Evolutionary conservation across 331 rosid species (phyloP).

Genomic region (Acacia concinna): DNA sequence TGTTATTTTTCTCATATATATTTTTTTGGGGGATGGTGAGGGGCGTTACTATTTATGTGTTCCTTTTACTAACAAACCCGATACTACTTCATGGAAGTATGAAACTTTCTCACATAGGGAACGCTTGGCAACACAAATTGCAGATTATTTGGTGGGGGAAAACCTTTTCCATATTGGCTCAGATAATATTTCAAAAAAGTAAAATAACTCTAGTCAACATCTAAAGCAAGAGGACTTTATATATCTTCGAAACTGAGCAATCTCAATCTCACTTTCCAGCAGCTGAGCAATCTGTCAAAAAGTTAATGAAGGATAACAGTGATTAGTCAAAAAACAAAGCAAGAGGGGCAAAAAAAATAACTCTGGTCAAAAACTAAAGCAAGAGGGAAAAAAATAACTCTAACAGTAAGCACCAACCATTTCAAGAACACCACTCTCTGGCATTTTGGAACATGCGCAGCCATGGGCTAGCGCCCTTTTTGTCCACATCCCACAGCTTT

Average conservation of each 20-base stretch:
- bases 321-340: background rate
- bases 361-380: background rate
- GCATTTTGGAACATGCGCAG: conserved; percentile 71
- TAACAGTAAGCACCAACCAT: conserved; percentile 10
- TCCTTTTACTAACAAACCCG: background rate
- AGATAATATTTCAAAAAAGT: background rate
- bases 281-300: background rate
- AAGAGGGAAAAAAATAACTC: background rate
- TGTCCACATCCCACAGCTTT: conserved; percentile 61
- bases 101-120: background rate
- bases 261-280: background rate
- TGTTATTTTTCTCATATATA: background rate
- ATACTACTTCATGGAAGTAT: background rate
- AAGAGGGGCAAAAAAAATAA: background rate
- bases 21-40: background rate
- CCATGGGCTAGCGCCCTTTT: conserved; percentile 72
- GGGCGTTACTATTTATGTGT: background rate
- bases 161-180: background rate
- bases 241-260: conserved; percentile 9
- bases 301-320: background rate
- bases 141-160: background rate
- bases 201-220: background rate
- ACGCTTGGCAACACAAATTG: background rate
- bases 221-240: background rate
- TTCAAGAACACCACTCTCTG: conserved; percentile 66